Evolutionary conservation across 2,329 filamentous ascomycete genomes (phyloP).

Genomic region (Metarhizium brunneum): DNA sequence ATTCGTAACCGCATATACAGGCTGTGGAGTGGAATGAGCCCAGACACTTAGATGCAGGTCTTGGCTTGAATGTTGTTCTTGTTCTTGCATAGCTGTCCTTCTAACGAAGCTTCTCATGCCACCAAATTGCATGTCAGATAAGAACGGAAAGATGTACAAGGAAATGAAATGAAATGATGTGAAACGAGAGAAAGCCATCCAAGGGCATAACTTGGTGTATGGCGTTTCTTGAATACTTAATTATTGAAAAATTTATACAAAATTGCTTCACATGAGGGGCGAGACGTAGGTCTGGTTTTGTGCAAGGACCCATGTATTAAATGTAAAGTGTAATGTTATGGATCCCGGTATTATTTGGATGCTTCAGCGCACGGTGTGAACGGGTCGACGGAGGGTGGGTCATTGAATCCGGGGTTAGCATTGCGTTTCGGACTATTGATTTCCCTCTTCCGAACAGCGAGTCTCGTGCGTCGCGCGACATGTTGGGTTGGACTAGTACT

Average conservation of each 20-base stretch:
- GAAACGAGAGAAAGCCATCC: too few relatives aligned
- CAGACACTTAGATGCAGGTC: not conserved
- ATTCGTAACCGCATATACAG: conserved; percentile 20
- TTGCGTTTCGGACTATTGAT: conserved; percentile 7
- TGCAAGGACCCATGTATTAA: too few relatives aligned
- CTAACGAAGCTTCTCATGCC: not conserved
- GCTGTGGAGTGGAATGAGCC: conserved; percentile 9
- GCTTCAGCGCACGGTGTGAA: too few relatives aligned
- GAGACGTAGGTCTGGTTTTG: too few relatives aligned
- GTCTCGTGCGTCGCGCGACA: not conserved
- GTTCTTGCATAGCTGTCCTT: not conserved
- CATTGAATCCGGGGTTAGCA: conserved; percentile 1
- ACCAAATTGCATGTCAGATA: not conserved
- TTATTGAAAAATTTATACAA: too few relatives aligned
- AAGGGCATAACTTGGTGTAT: too few relatives aligned
- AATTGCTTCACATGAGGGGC: too few relatives aligned
- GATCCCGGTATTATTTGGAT: too few relatives aligned
- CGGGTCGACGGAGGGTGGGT: not conserved
- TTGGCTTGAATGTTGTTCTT: not conserved
- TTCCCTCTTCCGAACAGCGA: not conserved
- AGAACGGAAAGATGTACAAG: not conserved
- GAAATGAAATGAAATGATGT: too few relatives aligned
- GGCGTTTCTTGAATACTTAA: too few relatives aligned
- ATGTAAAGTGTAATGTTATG: too few relatives aligned
- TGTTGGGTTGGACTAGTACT: not conserved